Evolutionary conservation across 73 alveolate genomes (phyloP).

Genomic region (Tetrahymena malaccensis): DNA sequence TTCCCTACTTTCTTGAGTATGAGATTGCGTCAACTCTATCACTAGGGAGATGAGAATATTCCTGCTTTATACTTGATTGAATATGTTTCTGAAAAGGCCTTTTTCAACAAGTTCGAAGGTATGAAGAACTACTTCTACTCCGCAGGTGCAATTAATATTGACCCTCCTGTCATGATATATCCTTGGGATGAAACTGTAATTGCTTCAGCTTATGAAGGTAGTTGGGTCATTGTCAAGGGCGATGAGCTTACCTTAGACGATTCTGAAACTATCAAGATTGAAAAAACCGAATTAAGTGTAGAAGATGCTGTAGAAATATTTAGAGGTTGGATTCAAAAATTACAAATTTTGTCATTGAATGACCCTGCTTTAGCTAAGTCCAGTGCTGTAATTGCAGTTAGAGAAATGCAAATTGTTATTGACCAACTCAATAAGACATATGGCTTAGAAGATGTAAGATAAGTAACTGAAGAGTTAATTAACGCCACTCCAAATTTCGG

Average conservation of each 20-base stretch:
- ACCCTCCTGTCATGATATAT: neutral
- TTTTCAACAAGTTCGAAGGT: slow-evolving; percentile 16
- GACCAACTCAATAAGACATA: neutral
- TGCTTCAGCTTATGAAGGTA: slow-evolving; percentile 16
- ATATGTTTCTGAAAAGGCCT: slow-evolving; percentile 14
- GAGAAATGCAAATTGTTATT: slow-evolving; percentile 1
- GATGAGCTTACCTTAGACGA: neutral
- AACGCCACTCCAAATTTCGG: neutral
- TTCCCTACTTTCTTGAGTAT: slow-evolving; percentile 26
- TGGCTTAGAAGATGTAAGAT: slow-evolving; percentile 1
- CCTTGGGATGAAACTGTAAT: slow-evolving; percentile 29
- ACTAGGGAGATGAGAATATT: slow-evolving; percentile 21
- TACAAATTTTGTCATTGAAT: neutral
- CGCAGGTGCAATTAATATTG: neutral
- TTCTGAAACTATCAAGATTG: neutral
- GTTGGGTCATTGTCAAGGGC: slow-evolving; percentile 7
- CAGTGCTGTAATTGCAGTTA: neutral
- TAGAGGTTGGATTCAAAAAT: slow-evolving; percentile 29
- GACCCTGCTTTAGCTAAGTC: neutral
- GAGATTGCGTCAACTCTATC: slow-evolving; percentile 22
- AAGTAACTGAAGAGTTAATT: neutral
- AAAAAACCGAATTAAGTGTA: neutral
- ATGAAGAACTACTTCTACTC: slow-evolving; percentile 22
- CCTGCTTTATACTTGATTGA: slow-evolving; percentile 36
- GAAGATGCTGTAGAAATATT: slow-evolving; percentile 24